These are phyloP conservation scores for Ceratocystis variospora DNA, from an alignment of 2,329 filamentous ascomycete species.

Conservation along the genomic window DNA sequence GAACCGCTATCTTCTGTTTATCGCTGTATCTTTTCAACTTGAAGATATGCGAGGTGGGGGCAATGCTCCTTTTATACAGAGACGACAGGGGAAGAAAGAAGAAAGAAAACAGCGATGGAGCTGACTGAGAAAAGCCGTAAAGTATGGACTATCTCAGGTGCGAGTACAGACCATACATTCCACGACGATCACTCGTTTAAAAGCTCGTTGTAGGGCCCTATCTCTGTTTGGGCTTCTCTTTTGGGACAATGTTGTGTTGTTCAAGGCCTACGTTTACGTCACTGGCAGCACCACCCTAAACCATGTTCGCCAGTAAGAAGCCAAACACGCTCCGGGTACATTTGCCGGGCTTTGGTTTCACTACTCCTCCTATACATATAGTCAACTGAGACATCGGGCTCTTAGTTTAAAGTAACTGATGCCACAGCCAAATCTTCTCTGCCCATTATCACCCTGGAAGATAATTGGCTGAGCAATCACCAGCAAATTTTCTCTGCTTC, in stretches of 20 bases:
- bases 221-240: neutral
- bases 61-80: neutral
- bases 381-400: neutral
- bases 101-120: too few species aligned
- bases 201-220: neutral
- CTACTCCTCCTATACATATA: neutral
- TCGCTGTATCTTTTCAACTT: neutral
- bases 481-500: too few species aligned
- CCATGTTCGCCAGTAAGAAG: neutral
- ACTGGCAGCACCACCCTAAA: neutral
- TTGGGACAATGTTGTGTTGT: neutral
- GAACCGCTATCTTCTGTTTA: neutral
- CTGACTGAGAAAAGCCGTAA: too few species aligned
- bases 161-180: too few species aligned
- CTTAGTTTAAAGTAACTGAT: neutral
- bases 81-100: too few species aligned
- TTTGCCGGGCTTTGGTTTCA: neutral
- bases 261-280: neutral
- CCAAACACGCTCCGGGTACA: neutral
- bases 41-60: neutral
- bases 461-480: neutral
- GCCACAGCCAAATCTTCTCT: too few species aligned
- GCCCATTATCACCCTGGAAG: neutral
- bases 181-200: too few species aligned
- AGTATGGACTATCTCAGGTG: too few species aligned